Conservation (phyloP, 2,329 filamentous ascomycete species). For the Pseudocercospora ulei region DNA sequence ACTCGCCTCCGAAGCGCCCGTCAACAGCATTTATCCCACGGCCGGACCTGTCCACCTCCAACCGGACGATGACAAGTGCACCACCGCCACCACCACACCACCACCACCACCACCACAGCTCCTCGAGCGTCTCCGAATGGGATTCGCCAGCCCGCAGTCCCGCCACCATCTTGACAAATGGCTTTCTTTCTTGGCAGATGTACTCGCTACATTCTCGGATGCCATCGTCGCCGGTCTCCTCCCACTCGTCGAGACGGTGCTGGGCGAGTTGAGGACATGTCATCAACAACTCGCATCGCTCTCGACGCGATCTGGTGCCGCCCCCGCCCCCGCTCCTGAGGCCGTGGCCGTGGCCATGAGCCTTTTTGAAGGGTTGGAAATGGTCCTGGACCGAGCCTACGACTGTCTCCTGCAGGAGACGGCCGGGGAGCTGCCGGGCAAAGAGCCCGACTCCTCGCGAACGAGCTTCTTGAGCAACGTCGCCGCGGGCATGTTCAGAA, state of each 20-base stretch:
- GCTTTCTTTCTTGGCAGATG: constrained; percentile 74
- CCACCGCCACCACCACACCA: no score
- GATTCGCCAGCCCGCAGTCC: constrained; percentile 64
- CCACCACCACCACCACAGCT: constrained; percentile 63
- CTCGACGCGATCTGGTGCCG: constrained; percentile 40
- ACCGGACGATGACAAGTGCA: no score
- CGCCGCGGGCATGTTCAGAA: constrained; percentile 80
- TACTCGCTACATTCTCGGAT: constrained; percentile 71
- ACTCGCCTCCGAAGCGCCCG: constrained; percentile 5
- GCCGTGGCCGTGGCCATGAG: constrained; percentile 23
- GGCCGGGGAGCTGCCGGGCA: constrained; percentile 55
- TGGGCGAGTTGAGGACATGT: constrained; percentile 60
- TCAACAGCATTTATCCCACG: constrained; percentile 6
- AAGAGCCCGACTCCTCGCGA: constrained; percentile 66
- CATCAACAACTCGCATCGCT: constrained; percentile 61
- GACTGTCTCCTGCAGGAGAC: constrained; percentile 71
- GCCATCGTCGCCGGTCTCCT: constrained; percentile 84
- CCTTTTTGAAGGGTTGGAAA: constrained; percentile 83
- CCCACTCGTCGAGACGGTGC: constrained; percentile 82
- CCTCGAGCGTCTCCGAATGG: constrained; percentile 74
- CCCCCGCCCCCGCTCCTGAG: constrained; percentile 22
- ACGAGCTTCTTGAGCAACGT: constrained; percentile 82
- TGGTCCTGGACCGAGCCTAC: constrained; percentile 77
- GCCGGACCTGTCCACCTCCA: constrained; percentile 5
- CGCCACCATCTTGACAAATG: constrained; percentile 79